Evolutionary conservation across 192 early-diverging fungal species (phyloP), one percentile per base, ranked within the genome.

Genomic region (Gonapodya prolifera): DNA sequence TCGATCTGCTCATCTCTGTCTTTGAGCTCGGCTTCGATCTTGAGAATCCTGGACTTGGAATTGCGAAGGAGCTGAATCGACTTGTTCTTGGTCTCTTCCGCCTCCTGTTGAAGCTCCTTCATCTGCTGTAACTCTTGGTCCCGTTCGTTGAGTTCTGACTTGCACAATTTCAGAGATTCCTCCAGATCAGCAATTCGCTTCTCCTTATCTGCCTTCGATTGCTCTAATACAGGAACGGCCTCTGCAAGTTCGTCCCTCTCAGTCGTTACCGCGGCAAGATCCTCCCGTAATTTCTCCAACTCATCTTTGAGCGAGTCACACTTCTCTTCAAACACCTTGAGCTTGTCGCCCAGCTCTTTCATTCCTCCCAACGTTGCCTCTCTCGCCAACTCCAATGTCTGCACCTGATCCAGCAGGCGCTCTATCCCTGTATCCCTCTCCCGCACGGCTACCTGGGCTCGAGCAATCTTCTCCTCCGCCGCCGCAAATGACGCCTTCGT

Each of bases 61-160:
- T 84, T 84, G 18, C 87, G 83, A n/a, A 89, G 77, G 18, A 89
- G 80, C 76, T 87, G 86, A 30, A 89, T 86, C 1, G 81, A 83
- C 79, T 89, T 89, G 69, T 76, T 80, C 76, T 89, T 89, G 80
- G 87, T 89, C 75, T 89, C 87, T 75, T 87, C 86, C 78, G 85
- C 86, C 70, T 87, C 81, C 8, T 75, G 34, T 2, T 86, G 79
- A 75, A 83, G 79, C 36, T 76, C 31, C 34, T 75, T 81, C 13
- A 34, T 8, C 17, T 2, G 23, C 1, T 33, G n/a, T 18, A 79
- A 8, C 69, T 79, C 77, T 1, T 77, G 69, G 69, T 31, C 32
- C 8, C 61, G 32, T 17, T 77, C 2, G 2, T 29, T 75, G 16
- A 77, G 69, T 1, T 32, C 33, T 0, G 1, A 33, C 30, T 75